Conservation (phyloP, 2,329 filamentous ascomycete species). For the Fusarium scirpi region DNA sequence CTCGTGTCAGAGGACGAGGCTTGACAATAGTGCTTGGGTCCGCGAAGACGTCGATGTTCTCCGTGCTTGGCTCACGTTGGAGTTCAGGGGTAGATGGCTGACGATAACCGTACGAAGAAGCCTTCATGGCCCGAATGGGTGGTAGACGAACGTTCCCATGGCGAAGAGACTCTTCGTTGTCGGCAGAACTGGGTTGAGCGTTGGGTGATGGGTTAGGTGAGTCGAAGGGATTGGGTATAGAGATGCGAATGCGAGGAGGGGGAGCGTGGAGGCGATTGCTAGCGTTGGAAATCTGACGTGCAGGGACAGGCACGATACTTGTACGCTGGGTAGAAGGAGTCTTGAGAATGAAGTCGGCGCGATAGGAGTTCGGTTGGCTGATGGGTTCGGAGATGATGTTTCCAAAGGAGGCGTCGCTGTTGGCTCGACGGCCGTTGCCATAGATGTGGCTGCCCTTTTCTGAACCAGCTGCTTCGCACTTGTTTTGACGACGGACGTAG, state of each 20-base stretch:
- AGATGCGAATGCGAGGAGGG: conserved; percentile 45
- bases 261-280: conserved; percentile 28
- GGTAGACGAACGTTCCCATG: conserved; percentile 49
- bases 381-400: conserved; percentile 71
- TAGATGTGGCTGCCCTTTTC: conserved; percentile 42
- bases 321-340: conserved; percentile 37
- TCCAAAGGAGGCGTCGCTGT: conserved; percentile 44
- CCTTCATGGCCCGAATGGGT: conserved; percentile 57
- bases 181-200: conserved; percentile 40
- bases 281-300: conserved; percentile 25
- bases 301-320: conserved; percentile 20
- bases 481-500: conserved; percentile 53
- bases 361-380: conserved; percentile 56
- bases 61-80: conserved; percentile 58
- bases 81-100: conserved; percentile 50
- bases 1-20: conserved; percentile 46
- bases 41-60: conserved; percentile 66
- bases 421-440: conserved; percentile 27
- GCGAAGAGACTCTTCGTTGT: conserved; percentile 44
- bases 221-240: conserved; percentile 54
- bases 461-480: conserved; percentile 21
- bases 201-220: conserved; percentile 49
- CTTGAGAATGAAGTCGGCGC: conserved; percentile 67
- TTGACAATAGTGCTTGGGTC: conserved; percentile 58
- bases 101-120: conserved; percentile 43